phyloP scores from a whole-genome alignment of 2,329 filamentous ascomycete species.

The Ceratocystis smalleyi region DNA sequence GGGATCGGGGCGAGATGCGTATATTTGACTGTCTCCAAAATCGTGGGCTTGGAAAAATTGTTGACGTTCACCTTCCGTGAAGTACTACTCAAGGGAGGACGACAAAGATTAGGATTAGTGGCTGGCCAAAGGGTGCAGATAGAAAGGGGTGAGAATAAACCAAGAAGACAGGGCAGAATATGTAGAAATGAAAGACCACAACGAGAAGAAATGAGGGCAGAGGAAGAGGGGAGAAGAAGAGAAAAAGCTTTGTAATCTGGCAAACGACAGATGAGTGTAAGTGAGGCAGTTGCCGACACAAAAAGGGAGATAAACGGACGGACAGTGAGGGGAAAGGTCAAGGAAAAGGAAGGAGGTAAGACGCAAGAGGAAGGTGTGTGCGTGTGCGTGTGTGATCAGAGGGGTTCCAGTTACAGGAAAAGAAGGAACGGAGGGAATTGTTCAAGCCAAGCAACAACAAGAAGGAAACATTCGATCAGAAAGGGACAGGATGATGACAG shows the following conservation, averaged over 20 bases:
- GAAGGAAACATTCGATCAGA: neutral
- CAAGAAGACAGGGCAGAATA: neutral
- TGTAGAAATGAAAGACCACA: neutral
- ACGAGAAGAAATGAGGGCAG: neutral
- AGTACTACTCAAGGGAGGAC: slow-evolving; percentile 11
- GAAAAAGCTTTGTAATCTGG: neutral
- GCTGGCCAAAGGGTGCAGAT: slow-evolving; percentile 6
- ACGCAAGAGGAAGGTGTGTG: neutral
- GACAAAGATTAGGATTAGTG: slow-evolving; percentile 7
- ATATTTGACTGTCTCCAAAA: slow-evolving; percentile 8
- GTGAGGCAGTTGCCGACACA: neutral
- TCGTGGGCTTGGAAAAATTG: slow-evolving; percentile 15
- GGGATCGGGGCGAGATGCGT: slow-evolving; percentile 4
- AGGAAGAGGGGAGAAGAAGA: neutral
- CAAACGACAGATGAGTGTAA: neutral
- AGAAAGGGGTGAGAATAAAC: neutral
- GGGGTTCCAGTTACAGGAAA: neutral
- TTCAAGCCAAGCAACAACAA: neutral
- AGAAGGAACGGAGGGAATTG: neutral
- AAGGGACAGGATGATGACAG: neutral
- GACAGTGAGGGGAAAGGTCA: neutral
- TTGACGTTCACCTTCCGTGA: slow-evolving; percentile 15
- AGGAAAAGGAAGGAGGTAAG: neutral
- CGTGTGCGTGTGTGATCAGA: neutral
- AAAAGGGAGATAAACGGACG: neutral